These are phyloP conservation scores for Yamadazyma trypodendri DNA, from an alignment of 1,139 yeast genomes.

Conservation along the genomic window DNA sequence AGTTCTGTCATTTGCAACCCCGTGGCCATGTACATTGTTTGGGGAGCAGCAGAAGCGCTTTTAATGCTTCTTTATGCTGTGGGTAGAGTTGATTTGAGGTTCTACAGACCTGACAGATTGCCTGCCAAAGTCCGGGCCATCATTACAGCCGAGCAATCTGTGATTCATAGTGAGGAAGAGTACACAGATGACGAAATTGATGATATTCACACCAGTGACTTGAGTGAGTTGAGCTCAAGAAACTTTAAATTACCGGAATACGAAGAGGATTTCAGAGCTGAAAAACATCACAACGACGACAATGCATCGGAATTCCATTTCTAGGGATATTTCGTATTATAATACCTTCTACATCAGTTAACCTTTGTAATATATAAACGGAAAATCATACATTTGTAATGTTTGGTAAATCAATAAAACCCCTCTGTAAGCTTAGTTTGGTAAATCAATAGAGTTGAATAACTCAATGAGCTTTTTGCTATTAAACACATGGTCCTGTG, in stretches of 20 bases:
- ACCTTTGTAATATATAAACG: neutral
- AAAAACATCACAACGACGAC: constrained; percentile 11
- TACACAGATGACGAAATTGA: constrained; percentile 14
- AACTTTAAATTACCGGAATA: constrained; percentile 14
- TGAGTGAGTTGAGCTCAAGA: constrained; percentile 11
- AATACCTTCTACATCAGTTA: neutral
- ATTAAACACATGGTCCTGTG: constrained; percentile 39
- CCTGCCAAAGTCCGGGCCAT: constrained; percentile 40
- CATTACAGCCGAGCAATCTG: constrained; percentile 42
- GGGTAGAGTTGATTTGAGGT: constrained; percentile 70
- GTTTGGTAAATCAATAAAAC: no score
- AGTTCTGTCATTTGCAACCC: constrained; percentile 29
- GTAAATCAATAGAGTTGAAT: constrained; percentile 22
- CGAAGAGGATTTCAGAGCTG: constrained; percentile 14
- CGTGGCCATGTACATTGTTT: constrained; percentile 64
- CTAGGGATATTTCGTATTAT: constrained; percentile 6
- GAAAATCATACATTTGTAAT: neutral
- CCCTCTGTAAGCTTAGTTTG: no score
- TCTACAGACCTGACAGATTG: constrained; percentile 70
- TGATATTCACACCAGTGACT: constrained; percentile 16
- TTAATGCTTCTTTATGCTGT: constrained; percentile 55
- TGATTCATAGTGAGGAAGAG: constrained; percentile 16
- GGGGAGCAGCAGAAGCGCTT: constrained; percentile 60
- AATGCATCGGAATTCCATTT: constrained; percentile 21
- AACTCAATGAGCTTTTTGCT: constrained; percentile 42